Evolutionary conservation across 2,329 filamentous ascomycete species (phyloP), one percentile per base, ranked within the genome.

Genomic region (Chrysosporium queenslandicum): DNA sequence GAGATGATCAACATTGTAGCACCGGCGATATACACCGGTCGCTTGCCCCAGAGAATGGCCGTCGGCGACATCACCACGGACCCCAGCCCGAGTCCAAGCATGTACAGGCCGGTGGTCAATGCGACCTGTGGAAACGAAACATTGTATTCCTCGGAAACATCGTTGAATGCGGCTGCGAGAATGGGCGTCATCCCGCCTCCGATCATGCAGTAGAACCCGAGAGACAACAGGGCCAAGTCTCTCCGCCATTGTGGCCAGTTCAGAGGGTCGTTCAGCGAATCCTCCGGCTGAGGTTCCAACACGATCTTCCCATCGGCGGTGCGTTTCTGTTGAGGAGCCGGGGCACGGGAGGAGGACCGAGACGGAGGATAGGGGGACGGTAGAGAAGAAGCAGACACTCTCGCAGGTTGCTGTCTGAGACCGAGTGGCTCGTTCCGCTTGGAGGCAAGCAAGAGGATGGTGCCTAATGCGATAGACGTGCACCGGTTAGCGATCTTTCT

Each of bases 121-220:
- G 91, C 84, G 3, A 96, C 88, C 48, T 78, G 70, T 27, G 87
- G 79, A 14, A 86, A 80, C 0, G 79, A 75, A 20, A 95, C 79
- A 55, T 77, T 56, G 63, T 85, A 84, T 1, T 76, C 78, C 0
- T 75, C 58, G 1, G 89, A 84, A 11, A 97, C 85, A 40, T 94
- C 74, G 29, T 82, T 83, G 72, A 96, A 97, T 11, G 89, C 91
- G 8, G 92, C 91, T 0, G 91, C 90, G 16, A 97, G 76, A 27
- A 96, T 74, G 0, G 92, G 86, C 0, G 90, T 96, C 74, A 94
- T 94, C 40, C 91, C 91, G 37, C 91, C 91, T 52, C 91, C 91
- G 16, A 96, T 70, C 81, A 96, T 86, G 68, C 89, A 95, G 68
- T 94, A 95, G 62, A 95, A 84, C 1, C 91, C 91, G 3, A 97